phyloP scores from a whole-genome alignment of 2,329 filamentous ascomycete species.

The Aspergillus chevalieri region DNA sequence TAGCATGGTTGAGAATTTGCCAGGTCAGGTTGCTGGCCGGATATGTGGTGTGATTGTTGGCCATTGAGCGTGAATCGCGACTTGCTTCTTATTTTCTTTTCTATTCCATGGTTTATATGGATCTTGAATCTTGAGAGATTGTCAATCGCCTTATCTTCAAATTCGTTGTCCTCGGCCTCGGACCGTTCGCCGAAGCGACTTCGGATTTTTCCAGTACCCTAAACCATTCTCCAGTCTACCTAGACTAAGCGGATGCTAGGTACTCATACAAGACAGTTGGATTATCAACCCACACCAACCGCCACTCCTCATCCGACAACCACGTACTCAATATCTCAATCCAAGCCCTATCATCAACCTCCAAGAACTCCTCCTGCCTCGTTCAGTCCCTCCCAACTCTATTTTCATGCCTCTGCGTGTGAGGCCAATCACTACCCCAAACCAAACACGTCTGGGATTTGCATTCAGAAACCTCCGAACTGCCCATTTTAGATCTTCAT shows the following conservation, averaged over 20 bases:
- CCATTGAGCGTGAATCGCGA: too few species aligned
- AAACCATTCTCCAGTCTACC: too few species aligned
- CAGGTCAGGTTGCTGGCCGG: slow-evolving; percentile 2
- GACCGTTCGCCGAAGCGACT: too few species aligned
- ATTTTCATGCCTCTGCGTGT: neutral
- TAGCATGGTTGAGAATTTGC: slow-evolving; percentile 49
- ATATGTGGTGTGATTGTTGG: neutral
- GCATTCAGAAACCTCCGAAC: neutral
- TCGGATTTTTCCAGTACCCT: too few species aligned
- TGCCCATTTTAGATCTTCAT: neutral
- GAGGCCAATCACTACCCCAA: neutral
- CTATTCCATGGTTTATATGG: too few species aligned
- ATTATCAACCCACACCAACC: neutral
- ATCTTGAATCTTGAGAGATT: too few species aligned
- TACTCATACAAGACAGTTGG: neutral
- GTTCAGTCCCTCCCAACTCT: neutral
- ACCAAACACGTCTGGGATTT: neutral
- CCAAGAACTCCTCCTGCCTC: neutral
- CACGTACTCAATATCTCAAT: neutral
- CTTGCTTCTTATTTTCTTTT: too few species aligned
- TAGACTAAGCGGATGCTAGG: too few species aligned
- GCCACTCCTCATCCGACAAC: neutral
- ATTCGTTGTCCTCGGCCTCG: too few species aligned
- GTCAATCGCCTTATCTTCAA: too few species aligned
- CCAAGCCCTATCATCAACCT: neutral